Conservation (phyloP, 495 filamentous ascomycete species). For the Trichocladium antarcticum region DNA sequence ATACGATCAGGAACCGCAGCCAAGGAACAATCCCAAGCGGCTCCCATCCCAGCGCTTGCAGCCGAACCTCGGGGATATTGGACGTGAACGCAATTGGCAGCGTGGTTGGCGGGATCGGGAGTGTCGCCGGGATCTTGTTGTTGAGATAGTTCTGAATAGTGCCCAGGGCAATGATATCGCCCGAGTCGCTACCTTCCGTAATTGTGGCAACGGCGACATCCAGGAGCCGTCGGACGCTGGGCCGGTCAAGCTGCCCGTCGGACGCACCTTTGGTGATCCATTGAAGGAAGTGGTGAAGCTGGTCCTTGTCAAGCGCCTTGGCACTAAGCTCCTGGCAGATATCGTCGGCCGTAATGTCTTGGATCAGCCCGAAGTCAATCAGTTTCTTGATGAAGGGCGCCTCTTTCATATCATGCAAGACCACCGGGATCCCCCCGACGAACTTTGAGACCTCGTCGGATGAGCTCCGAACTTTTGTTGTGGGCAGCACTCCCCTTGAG, state of each 20-base stretch:
- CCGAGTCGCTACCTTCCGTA: slow-evolving; percentile 48
- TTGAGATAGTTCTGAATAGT: slow-evolving; percentile 63
- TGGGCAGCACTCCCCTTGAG: slow-evolving; percentile 70
- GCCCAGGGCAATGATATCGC: slow-evolving; percentile 63
- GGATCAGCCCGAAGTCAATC: slow-evolving; percentile 66
- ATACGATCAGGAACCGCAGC: slow-evolving; percentile 65
- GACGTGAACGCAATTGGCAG: slow-evolving; percentile 68
- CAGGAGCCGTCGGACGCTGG: slow-evolving; percentile 53
- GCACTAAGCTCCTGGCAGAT: slow-evolving; percentile 67
- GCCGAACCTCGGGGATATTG: slow-evolving; percentile 43
- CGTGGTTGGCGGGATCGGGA: slow-evolving; percentile 73
- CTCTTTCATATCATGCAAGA: slow-evolving; percentile 62
- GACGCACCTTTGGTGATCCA: slow-evolving; percentile 65
- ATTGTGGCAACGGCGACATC: slow-evolving; percentile 72
- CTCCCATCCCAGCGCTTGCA: slow-evolving; percentile 73
- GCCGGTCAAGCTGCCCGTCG: slow-evolving; percentile 53
- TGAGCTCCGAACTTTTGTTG: slow-evolving; percentile 63
- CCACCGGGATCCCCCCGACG: slow-evolving; percentile 76
- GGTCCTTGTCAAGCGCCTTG: slow-evolving; percentile 61
- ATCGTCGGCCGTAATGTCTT: slow-evolving; percentile 74
- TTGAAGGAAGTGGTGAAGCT: slow-evolving; percentile 67
- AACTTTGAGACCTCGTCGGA: slow-evolving; percentile 73
- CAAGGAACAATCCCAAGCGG: slow-evolving; percentile 73
- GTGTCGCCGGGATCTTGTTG: slow-evolving; percentile 62
- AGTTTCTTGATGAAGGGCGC: slow-evolving; percentile 65